phyloP scores from a whole-genome alignment of 2,329 filamentous ascomycete genomes.

The Thelonectria rubi region DNA sequence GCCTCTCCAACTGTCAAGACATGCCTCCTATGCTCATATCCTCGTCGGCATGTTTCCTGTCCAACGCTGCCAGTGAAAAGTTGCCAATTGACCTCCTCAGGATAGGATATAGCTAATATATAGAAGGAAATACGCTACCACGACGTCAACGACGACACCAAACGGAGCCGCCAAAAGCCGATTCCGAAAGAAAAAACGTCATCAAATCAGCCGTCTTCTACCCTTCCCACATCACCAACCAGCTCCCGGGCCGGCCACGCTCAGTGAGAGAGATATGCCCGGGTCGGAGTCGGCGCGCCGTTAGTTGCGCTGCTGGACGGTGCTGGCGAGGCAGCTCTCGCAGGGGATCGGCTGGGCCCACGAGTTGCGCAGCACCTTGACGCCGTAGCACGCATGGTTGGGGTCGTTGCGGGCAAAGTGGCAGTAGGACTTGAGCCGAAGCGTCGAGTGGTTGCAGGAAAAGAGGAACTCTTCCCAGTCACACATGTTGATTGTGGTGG shows the following conservation, averaged over 20 bases:
- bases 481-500: constrained; percentile 63
- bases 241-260: not conserved
- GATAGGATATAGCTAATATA: not conserved
- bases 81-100: not conserved
- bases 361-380: constrained; percentile 71
- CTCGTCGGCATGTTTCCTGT: no score
- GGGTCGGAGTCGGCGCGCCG: no score
- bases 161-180: not conserved
- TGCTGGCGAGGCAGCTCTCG: constrained; percentile 52
- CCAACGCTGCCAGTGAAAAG: not conserved
- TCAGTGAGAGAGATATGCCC: not conserved
- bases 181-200: not conserved
- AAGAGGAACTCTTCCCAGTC: constrained; percentile 76
- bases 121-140: not conserved
- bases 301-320: not conserved
- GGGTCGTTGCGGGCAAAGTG: constrained; percentile 79
- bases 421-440: constrained; percentile 73
- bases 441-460: constrained; percentile 67
- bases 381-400: constrained; percentile 72
- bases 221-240: not conserved
- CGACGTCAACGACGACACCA: not conserved
- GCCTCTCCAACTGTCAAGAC: not conserved
- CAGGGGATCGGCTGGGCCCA: constrained; percentile 66
- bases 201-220: not conserved
- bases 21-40: no score